phyloP scores from a whole-genome alignment of 1,284 basidiomycete species.

The Retiboletus flavoniger region DNA sequence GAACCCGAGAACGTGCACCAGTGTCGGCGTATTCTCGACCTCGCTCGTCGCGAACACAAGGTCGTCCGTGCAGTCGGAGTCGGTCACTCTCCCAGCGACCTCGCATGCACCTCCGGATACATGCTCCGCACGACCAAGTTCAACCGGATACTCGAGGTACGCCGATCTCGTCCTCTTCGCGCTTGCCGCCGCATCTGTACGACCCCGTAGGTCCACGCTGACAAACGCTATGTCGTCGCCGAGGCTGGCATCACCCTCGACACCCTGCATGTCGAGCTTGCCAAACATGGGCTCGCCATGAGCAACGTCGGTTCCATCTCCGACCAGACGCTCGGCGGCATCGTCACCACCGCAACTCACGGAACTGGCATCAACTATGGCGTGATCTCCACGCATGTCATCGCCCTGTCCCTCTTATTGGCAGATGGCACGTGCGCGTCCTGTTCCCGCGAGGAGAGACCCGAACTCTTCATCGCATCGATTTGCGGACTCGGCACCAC shows the following conservation, averaged over 20 bases:
- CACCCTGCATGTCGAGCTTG: slow-evolving; percentile 68
- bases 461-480: slow-evolving; percentile 88
- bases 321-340: slow-evolving; percentile 93
- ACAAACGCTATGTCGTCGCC: slow-evolving; percentile 68
- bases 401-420: slow-evolving; percentile 71
- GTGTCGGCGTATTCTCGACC: slow-evolving; percentile 78
- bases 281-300: slow-evolving; percentile 76
- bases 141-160: slow-evolving; percentile 70
- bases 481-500: slow-evolving; percentile 94
- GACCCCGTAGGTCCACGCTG: slow-evolving; percentile 60
- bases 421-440: slow-evolving; percentile 67
- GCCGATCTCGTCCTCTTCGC: slow-evolving; percentile 29
- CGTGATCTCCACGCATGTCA: slow-evolving; percentile 82
- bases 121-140: slow-evolving; percentile 78
- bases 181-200: background rate
- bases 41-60: slow-evolving; percentile 73
- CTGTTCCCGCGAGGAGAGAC: slow-evolving; percentile 64
- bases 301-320: slow-evolving; percentile 95
- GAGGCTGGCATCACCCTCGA: slow-evolving; percentile 81
- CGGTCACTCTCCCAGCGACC: slow-evolving; percentile 91
- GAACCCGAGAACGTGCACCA: slow-evolving; percentile 73
- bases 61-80: slow-evolving; percentile 83
- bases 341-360: slow-evolving; percentile 94
- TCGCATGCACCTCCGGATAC: slow-evolving; percentile 83
- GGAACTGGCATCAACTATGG: slow-evolving; percentile 83